phyloP scores from a whole-genome alignment of 139 green algal species.

The Haematococcus lacustris region DNA sequence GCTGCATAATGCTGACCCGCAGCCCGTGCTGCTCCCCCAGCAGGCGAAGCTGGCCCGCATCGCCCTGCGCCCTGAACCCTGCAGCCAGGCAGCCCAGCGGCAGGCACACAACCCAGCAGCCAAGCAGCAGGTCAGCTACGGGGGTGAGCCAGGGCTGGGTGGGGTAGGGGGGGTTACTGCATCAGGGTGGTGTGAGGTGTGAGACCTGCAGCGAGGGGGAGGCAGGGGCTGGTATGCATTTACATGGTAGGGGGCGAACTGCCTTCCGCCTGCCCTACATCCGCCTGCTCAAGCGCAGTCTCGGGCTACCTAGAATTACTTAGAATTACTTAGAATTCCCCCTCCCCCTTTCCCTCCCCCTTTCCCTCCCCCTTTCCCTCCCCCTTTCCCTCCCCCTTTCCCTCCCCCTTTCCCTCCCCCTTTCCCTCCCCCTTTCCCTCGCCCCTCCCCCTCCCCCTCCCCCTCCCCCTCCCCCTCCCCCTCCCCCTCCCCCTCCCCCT shows the following conservation, averaged over 20 bases:
- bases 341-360: not conserved
- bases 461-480: no score
- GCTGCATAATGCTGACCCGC: constrained; percentile 39
- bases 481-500: not conserved
- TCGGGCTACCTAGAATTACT: not conserved
- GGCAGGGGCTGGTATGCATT: not conserved
- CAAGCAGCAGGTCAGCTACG: not conserved
- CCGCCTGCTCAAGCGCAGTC: not conserved
- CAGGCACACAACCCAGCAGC: not conserved
- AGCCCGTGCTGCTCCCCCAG: constrained; percentile 50
- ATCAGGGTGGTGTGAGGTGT: not conserved
- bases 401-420: not conserved
- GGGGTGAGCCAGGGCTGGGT: not conserved
- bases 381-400: not conserved
- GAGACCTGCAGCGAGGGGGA: not conserved
- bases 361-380: not conserved
- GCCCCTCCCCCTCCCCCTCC: no score
- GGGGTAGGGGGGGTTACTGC: not conserved
- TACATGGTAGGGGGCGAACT: not conserved
- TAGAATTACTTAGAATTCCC: not conserved
- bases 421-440: not conserved
- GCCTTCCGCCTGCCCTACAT: not conserved
- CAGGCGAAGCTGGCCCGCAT: constrained; percentile 40
- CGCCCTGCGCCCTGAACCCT: constrained; percentile 74
- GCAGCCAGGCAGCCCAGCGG: not conserved